Conservation (phyloP, 2,329 filamentous ascomycete species). For the Aspergillus thermomutatus region DNA sequence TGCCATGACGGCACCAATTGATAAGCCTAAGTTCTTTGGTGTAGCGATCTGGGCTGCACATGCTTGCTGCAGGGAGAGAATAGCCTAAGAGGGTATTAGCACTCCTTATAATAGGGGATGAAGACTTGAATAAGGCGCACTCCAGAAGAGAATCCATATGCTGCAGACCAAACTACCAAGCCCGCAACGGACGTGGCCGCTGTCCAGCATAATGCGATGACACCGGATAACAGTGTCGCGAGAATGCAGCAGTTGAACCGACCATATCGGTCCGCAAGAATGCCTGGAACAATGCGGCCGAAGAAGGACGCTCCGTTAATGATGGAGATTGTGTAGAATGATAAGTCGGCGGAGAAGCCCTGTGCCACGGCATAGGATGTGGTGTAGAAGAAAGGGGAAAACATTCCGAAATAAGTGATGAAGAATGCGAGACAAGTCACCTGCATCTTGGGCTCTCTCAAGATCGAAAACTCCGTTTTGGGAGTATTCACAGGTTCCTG, state of each 20-base stretch:
- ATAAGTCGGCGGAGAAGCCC: slow-evolving; percentile 27
- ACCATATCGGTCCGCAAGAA: slow-evolving; percentile 35
- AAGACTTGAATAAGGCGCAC: slow-evolving; percentile 21
- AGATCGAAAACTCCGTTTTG: slow-evolving; percentile 16
- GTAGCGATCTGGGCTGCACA: slow-evolving; percentile 45
- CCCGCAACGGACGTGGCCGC: slow-evolving; percentile 42
- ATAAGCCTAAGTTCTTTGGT: slow-evolving; percentile 38
- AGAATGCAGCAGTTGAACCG: slow-evolving; percentile 32
- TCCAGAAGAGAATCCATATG: slow-evolving; percentile 48
- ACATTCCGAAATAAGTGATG: slow-evolving; percentile 39
- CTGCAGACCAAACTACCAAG: slow-evolving; percentile 43
- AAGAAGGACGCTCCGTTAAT: slow-evolving; percentile 39
- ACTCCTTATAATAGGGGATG: too few species aligned
- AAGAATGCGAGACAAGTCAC: slow-evolving; percentile 32
- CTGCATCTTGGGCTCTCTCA: slow-evolving; percentile 22
- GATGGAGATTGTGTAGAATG: slow-evolving; percentile 39
- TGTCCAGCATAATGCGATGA: slow-evolving; percentile 47
- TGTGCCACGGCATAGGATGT: slow-evolving; percentile 26
- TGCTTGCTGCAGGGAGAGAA: slow-evolving; percentile 46
- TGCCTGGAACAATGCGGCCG: slow-evolving; percentile 34
- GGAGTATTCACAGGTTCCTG: background rate
- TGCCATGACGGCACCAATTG: slow-evolving; percentile 43
- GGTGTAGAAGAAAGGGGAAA: slow-evolving; percentile 39
- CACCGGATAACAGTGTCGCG: slow-evolving; percentile 28
- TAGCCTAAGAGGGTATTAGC: slow-evolving; percentile 30